These are phyloP conservation scores for Rhizopus microsporus DNA, from an alignment of 371 early-diverging fungal genomes.

Conservation along the genomic window DNA sequence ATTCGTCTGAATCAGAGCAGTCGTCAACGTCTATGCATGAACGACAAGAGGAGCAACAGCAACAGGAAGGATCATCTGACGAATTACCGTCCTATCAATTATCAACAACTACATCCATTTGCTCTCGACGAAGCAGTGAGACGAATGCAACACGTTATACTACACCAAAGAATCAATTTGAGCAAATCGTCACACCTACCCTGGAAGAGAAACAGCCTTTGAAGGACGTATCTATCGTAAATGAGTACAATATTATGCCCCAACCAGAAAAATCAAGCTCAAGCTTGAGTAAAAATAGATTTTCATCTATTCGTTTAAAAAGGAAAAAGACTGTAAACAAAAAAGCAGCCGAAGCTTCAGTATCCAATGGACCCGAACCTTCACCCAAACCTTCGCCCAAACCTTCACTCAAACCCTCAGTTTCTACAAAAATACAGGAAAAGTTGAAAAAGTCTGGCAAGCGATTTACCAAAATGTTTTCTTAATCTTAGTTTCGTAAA, in stretches of 20 bases:
- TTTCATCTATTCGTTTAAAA: background rate
- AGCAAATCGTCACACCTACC: background rate
- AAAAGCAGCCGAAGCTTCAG: background rate
- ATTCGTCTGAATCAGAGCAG: background rate
- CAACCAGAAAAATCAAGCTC: background rate
- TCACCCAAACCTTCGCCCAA: background rate
- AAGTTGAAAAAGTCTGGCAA: conserved; percentile 10
- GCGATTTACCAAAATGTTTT: conserved; percentile 12
- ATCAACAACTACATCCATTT: background rate
- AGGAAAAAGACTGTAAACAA: background rate
- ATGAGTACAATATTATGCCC: background rate
- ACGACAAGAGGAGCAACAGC: background rate
- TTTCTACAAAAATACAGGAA: conserved; percentile 9
- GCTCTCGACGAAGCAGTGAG: background rate
- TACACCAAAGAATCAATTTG: too few relatives aligned
- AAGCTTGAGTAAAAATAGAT: background rate
- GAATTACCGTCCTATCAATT: background rate
- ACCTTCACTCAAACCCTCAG: conserved; percentile 7
- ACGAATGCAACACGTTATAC: background rate
- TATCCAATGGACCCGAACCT: background rate
- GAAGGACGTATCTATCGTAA: background rate
- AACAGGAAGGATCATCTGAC: background rate
- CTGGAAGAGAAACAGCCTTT: background rate
- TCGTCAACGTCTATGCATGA: background rate
- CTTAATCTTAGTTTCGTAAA: background rate